Conservation (phyloP, 2,329 filamentous ascomycete species). For the Aspergillus arachidicola region DNA sequence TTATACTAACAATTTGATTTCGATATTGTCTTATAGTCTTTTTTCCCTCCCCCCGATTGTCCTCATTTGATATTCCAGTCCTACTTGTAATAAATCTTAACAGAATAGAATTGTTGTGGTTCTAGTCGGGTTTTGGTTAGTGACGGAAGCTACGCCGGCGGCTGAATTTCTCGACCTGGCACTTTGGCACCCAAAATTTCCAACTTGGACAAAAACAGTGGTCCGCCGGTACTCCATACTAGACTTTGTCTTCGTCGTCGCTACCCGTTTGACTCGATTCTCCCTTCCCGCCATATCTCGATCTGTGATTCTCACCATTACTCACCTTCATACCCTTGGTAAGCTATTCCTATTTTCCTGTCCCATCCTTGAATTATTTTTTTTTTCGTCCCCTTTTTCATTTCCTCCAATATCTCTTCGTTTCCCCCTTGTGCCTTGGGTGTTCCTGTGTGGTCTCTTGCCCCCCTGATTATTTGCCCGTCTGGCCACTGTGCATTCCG, state of each 20-base stretch:
- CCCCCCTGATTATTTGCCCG: slow-evolving; percentile 13
- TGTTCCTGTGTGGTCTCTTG: slow-evolving; percentile 1
- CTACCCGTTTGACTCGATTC: slow-evolving; percentile 18
- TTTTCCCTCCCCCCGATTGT: not conserved
- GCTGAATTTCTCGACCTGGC: slow-evolving; percentile 40
- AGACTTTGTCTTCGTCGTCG: slow-evolving; percentile 8
- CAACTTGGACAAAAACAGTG: slow-evolving; percentile 30
- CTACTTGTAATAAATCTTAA: not conserved
- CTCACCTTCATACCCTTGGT: slow-evolving; percentile 14
- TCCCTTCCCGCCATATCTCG: slow-evolving; percentile 20
- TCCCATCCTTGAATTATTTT: not conserved
- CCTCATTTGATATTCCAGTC: not conserved
- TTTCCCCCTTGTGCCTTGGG: not conserved
- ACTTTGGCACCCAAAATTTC: slow-evolving; percentile 39
- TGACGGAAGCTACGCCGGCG: slow-evolving; percentile 43
- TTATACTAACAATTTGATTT: not conserved
- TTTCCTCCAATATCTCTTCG: not conserved
- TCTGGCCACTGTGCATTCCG: slow-evolving; percentile 13
- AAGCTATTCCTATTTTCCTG: slow-evolving; percentile 6
- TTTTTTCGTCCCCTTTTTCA: not conserved
- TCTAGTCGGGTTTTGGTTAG: slow-evolving; percentile 21
- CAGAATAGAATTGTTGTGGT: slow-evolving; percentile 3
- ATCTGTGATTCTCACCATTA: slow-evolving; percentile 11
- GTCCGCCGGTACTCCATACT: slow-evolving; percentile 9
- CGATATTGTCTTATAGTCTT: not conserved